Evolutionary conservation across 2,329 filamentous ascomycete species (phyloP).

Genomic region (Xylaria sp.): DNA sequence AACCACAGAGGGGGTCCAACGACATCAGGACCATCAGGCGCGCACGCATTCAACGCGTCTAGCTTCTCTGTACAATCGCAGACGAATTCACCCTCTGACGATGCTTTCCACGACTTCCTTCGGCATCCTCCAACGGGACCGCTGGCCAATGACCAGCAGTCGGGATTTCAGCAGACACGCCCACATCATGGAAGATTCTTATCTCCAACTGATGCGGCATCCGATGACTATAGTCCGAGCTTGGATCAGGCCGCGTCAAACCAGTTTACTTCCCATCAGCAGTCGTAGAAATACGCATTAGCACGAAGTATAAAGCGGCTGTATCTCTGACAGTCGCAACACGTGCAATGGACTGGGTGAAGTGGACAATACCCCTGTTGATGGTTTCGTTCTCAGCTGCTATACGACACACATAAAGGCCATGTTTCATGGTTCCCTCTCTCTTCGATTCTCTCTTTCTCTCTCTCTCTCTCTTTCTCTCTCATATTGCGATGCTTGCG

Average conservation of each 20-base stretch:
- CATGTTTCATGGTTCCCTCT: neutral
- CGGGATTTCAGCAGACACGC: conserved; percentile 21
- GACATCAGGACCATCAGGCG: conserved; percentile 12
- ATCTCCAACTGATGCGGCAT: conserved; percentile 21
- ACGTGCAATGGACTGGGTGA: neutral
- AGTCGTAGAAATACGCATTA: conserved; percentile 21
- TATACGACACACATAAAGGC: neutral
- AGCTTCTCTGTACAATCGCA: conserved; percentile 19
- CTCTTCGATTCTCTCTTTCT: conserved; percentile 1
- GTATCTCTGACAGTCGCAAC: neutral
- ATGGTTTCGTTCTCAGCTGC: neutral
- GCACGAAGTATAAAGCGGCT: conserved; percentile 11
- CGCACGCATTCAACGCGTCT: conserved; percentile 16
- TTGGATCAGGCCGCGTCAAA: conserved; percentile 17
- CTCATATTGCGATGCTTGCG: neutral
- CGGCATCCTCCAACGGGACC: neutral
- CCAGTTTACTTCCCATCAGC: conserved; percentile 24
- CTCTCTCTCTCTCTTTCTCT: conserved; percentile 1
- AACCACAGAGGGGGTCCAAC: conserved; percentile 16
- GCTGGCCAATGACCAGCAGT: conserved; percentile 17
- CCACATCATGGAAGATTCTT: conserved; percentile 14
- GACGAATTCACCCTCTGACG: conserved; percentile 15
- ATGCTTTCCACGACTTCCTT: conserved; percentile 12
- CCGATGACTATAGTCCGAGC: conserved; percentile 22
- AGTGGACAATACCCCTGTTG: neutral